phyloP scores from a whole-genome alignment of 2,329 filamentous ascomycete species.

The Phialocephala sp. region DNA sequence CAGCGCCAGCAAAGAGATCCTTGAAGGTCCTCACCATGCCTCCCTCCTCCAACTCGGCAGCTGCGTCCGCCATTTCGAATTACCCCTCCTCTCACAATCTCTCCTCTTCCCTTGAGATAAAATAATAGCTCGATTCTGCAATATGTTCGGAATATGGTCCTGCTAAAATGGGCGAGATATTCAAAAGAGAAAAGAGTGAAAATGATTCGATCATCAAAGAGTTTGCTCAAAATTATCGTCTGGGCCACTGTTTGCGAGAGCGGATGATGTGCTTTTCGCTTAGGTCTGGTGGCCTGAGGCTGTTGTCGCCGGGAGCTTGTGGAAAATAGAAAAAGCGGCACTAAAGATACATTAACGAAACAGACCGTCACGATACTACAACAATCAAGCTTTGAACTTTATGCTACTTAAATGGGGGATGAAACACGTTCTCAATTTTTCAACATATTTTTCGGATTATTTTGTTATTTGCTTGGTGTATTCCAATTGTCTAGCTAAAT shows the following conservation, averaged over 20 bases:
- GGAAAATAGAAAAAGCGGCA: no score
- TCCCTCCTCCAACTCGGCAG: slow-evolving; percentile 41
- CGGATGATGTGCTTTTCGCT: slow-evolving; percentile 13
- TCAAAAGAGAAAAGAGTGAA: slow-evolving; percentile 1
- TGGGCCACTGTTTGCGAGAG: slow-evolving; percentile 1
- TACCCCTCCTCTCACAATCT: slow-evolving; percentile 23
- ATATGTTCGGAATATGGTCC: background rate
- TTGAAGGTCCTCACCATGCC: slow-evolving; percentile 57
- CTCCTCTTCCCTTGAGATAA: background rate
- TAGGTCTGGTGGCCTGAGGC: background rate
- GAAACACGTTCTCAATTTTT: no score
- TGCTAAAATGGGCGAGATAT: background rate
- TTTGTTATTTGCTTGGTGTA: no score
- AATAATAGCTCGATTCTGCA: background rate
- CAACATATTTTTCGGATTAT: no score
- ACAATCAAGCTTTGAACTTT: no score
- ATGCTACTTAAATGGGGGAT: no score
- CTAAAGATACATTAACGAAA: no score
- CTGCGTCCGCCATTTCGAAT: slow-evolving; percentile 40
- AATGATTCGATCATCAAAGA: background rate
- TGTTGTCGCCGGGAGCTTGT: background rate
- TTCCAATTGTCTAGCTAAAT: no score
- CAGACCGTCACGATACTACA: no score
- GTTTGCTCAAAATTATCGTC: slow-evolving; percentile 3
- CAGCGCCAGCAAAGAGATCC: slow-evolving; percentile 89